Conservation (phyloP, 75 land plant genomes). For the Ceratopteris richardii region DNA sequence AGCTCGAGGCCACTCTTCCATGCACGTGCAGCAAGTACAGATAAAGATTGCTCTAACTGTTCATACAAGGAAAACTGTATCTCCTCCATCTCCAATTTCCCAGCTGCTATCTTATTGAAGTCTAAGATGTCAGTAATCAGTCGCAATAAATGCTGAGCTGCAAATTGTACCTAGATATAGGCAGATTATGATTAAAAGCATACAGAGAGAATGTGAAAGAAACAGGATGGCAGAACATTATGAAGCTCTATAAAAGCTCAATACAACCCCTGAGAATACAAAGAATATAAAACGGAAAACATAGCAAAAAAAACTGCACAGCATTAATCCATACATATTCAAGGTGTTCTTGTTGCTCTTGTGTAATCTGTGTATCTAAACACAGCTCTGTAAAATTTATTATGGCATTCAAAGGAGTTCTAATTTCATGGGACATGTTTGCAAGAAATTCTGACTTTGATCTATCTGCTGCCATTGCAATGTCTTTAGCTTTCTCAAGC, state of each 20-base stretch:
- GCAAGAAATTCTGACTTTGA: conserved; percentile 33
- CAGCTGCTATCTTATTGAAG: conserved; percentile 37
- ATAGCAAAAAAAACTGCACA: no score
- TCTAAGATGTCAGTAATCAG: conserved; percentile 32
- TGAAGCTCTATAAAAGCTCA: no score
- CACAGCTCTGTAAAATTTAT: conserved; percentile 37
- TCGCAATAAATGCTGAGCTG: conserved; percentile 26
- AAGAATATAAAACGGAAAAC: no score
- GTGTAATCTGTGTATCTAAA: conserved; percentile 25
- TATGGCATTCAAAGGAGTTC: conserved; percentile 34
- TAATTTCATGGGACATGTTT: conserved; percentile 37
- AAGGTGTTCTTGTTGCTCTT: conserved; percentile 30
- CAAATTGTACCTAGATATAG: conserved; percentile 26
- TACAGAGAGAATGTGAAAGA: no score
- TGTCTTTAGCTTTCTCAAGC: conserved; percentile 28
- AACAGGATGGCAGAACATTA: no score
- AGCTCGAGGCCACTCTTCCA: conserved; percentile 27
- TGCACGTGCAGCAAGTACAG: conserved; percentile 34
- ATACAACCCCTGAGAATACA: no score
- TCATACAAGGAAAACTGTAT: conserved; percentile 35
- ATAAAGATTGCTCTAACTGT: conserved; percentile 33
- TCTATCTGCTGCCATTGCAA: conserved; percentile 24
- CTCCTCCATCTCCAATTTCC: conserved; percentile 36
- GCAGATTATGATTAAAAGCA: no score
- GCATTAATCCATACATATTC: conserved; percentile 19